Evolutionary conservation across 2,329 filamentous ascomycete genomes (phyloP).

Genomic region (Stachybotrys elegans): DNA sequence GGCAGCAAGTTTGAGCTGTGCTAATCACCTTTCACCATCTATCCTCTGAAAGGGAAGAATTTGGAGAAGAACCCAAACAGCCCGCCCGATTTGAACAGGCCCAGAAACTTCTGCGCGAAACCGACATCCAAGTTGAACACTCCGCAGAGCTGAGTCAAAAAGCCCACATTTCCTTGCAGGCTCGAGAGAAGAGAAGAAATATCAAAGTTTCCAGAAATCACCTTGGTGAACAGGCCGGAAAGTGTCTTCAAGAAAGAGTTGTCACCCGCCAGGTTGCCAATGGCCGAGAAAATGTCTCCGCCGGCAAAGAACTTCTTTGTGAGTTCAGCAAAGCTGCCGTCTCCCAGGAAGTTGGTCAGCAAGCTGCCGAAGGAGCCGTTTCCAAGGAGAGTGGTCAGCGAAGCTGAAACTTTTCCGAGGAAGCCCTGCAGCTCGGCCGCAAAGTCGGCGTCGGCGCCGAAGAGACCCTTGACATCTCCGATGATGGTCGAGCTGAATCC

Average conservation of each 20-base stretch:
- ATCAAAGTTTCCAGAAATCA: not conserved
- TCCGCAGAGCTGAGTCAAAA: not conserved
- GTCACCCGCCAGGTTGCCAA: not conserved
- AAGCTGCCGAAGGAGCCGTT: not conserved
- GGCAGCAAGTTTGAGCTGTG: too few relatives aligned
- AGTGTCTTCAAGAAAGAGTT: not conserved
- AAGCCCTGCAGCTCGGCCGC: not conserved
- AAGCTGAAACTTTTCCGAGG: not conserved
- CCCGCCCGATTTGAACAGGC: not conserved
- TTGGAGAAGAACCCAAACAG: not conserved
- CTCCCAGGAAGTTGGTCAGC: not conserved
- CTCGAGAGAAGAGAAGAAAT: not conserved
- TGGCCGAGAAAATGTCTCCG: not conserved
- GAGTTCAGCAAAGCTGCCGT: not conserved
- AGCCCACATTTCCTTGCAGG: not conserved
- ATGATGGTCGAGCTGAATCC: not conserved
- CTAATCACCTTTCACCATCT: too few relatives aligned
- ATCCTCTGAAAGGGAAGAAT: not conserved
- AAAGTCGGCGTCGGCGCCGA: not conserved
- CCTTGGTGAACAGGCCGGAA: not conserved
- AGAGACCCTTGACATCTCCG: not conserved
- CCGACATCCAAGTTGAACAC: not conserved
- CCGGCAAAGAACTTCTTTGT: not conserved
- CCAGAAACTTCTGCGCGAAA: not conserved
- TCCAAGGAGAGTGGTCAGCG: not conserved